Evolutionary conservation across 306 rosid species (phyloP).

Genomic region (Glycine soja): DNA sequence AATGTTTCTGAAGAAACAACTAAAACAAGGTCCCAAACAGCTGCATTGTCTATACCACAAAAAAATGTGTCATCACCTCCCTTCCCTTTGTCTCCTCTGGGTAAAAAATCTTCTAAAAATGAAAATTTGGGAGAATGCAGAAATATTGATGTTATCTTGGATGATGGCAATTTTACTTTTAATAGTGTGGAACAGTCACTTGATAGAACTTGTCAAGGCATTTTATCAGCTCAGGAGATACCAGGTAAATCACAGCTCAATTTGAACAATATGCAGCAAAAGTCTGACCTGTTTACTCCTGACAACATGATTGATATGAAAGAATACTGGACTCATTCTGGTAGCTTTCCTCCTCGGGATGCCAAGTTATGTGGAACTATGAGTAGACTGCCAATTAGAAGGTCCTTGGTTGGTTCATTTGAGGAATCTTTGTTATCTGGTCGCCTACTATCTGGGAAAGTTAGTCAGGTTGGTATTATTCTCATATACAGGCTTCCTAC

Average conservation of each 20-base stretch:
- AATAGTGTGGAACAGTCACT: conserved; percentile 61
- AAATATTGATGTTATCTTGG: conserved; percentile 42
- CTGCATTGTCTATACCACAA: conserved; percentile 52
- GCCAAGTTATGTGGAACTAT: conserved; percentile 47
- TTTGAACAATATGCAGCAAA: conserved; percentile 48
- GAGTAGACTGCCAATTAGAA: conserved; percentile 60
- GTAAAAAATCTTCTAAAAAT: conserved; percentile 60
- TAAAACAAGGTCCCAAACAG: conserved; percentile 45
- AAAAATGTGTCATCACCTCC: conserved; percentile 52
- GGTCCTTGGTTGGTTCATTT: conserved; percentile 85
- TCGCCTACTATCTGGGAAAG: conserved; percentile 64
- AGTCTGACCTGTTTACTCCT: conserved; percentile 49
- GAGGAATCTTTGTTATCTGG: conserved; percentile 92
- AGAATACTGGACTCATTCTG: conserved; percentile 50
- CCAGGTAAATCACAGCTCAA: conserved; percentile 48
- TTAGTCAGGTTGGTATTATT: conserved; percentile 63
- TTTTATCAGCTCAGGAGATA: conserved; percentile 49
- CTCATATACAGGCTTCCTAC: conserved; percentile 6
- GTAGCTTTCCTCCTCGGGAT: conserved; percentile 54
- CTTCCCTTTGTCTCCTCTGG: conserved; percentile 75
- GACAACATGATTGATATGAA: conserved; percentile 49
- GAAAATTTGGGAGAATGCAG: conserved; percentile 43
- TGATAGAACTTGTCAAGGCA: conserved; percentile 48
- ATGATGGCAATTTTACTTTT: conserved; percentile 49
- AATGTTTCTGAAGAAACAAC: conserved; percentile 44